Percentiles rank a stretch among this genome's conserved stretches.
Evolutionary conservation across 2,329 filamentous ascomycete species (phyloP).

Genomic region (Knufia petricola): DNA sequence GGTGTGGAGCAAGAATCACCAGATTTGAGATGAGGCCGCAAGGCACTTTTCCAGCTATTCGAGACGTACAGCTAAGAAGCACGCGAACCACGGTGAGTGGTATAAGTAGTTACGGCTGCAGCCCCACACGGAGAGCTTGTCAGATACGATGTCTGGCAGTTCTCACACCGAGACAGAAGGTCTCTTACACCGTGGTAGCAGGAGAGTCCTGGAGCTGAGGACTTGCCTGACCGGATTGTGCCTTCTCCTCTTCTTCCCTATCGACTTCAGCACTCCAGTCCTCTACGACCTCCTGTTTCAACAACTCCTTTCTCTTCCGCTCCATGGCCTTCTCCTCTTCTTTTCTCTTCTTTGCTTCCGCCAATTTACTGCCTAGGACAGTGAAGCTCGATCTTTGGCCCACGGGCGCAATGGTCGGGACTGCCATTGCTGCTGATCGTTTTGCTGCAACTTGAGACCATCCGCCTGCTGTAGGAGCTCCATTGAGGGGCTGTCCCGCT

Average conservation of each 20-base stretch:
- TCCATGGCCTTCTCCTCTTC: slow-evolving; percentile 32
- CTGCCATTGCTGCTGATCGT: slow-evolving; percentile 32
- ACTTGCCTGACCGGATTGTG: background rate
- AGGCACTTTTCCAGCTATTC: no score
- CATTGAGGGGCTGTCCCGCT: slow-evolving; percentile 29
- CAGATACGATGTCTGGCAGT: no score
- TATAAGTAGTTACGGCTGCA: no score
- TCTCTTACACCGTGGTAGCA: background rate
- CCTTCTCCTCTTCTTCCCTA: slow-evolving; percentile 28
- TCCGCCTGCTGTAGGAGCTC: slow-evolving; percentile 26
- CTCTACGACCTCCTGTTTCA: slow-evolving; percentile 31
- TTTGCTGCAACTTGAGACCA: slow-evolving; percentile 46
- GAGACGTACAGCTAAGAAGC: no score
- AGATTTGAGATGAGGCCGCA: no score
- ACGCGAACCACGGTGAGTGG: no score
- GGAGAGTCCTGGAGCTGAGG: background rate
- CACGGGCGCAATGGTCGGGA: slow-evolving; percentile 32
- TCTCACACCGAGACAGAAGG: no score
- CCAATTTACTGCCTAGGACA: slow-evolving; percentile 25
- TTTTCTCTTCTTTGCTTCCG: slow-evolving; percentile 28
- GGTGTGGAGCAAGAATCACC: no score
- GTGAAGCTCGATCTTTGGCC: slow-evolving; percentile 25
- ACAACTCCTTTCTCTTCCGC: slow-evolving; percentile 13
- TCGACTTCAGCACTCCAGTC: slow-evolving; percentile 40
- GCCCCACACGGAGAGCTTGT: no score